Evolutionary conservation across 371 early-diverging fungal species (phyloP).

Genomic region (Syncephalis fuscata): DNA sequence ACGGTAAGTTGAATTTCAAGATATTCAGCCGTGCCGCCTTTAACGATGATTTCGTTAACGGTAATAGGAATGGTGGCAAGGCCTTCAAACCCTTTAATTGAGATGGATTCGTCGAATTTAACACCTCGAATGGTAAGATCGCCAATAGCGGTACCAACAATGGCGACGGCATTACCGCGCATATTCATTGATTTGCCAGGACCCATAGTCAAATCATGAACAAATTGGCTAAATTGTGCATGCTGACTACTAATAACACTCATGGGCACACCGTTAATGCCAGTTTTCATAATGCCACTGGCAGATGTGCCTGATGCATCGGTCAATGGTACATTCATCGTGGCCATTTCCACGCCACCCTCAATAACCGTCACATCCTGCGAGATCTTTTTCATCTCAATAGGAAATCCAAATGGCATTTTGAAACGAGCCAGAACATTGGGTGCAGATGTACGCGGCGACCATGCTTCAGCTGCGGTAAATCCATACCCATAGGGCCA

Average conservation of each 20-base stretch:
- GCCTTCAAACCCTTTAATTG: conserved; percentile 33
- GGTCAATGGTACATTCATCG: background rate
- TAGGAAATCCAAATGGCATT: conserved; percentile 8
- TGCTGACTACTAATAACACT: conserved; percentile 2
- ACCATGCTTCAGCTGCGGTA: background rate
- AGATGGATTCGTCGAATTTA: conserved; percentile 27
- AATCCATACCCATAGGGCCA: conserved; percentile 5
- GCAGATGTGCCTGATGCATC: conserved; percentile 3
- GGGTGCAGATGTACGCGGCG: conserved; percentile 2
- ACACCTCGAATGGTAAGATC: conserved; percentile 26
- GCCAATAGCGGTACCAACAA: conserved; percentile 32
- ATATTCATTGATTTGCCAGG: conserved; percentile 1
- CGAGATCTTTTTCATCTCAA: conserved; percentile 7
- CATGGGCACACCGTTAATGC: conserved; percentile 2
- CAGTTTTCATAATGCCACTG: conserved; percentile 2
- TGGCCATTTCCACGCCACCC: conserved; percentile 1
- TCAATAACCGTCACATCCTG: conserved; percentile 6
- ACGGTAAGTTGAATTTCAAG: conserved; percentile 26
- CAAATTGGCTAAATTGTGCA: conserved; percentile 3
- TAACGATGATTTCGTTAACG: conserved; percentile 30
- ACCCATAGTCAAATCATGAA: conserved; percentile 1
- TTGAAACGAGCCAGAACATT: conserved; percentile 2
- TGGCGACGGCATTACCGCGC: conserved; percentile 9
- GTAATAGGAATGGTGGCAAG: conserved; percentile 27
- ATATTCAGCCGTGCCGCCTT: conserved; percentile 23